Evolutionary conservation across 106 monocot genomes (phyloP).

Genomic region (Acanthochlamys bracteata): DNA sequence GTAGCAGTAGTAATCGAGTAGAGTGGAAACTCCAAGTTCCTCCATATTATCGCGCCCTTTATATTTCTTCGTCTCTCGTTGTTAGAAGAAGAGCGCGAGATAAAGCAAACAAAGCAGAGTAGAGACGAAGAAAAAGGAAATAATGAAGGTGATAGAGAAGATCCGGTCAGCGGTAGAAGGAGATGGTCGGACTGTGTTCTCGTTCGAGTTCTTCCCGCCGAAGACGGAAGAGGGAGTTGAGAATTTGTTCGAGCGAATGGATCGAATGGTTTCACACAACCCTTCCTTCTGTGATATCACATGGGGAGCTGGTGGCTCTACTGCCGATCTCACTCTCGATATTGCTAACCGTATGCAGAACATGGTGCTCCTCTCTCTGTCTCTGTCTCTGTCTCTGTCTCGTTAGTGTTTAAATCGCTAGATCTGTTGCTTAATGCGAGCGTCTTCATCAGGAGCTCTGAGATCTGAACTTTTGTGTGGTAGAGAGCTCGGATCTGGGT

Average conservation of each 20-base stretch:
- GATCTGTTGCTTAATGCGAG: background rate
- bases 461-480: background rate
- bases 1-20: too few relatives aligned
- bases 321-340: slow-evolving; percentile 80
- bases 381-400: too few relatives aligned
- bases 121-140: background rate
- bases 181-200: slow-evolving; percentile 65
- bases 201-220: slow-evolving; percentile 94
- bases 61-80: too few relatives aligned
- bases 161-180: slow-evolving; percentile 35
- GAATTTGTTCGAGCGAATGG: slow-evolving; percentile 92
- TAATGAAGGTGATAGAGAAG: slow-evolving; percentile 88
- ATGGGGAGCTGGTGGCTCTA: slow-evolving; percentile 84
- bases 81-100: too few relatives aligned
- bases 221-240: slow-evolving; percentile 81
- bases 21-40: too few relatives aligned
- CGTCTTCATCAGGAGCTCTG: background rate
- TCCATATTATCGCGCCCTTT: too few relatives aligned
- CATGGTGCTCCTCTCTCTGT: slow-evolving; percentile 35
- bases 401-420: background rate
- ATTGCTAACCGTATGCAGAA: slow-evolving; percentile 94
- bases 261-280: slow-evolving; percentile 74
- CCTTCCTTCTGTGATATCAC: slow-evolving; percentile 93
- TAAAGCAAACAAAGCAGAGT: background rate
- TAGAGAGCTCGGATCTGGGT: too few relatives aligned